A percentile compares a stretch with the other conserved stretches of the same genome.
phyloP scores from a whole-genome alignment of 805 yeast genomes.

The Teunomyces stri region DNA sequence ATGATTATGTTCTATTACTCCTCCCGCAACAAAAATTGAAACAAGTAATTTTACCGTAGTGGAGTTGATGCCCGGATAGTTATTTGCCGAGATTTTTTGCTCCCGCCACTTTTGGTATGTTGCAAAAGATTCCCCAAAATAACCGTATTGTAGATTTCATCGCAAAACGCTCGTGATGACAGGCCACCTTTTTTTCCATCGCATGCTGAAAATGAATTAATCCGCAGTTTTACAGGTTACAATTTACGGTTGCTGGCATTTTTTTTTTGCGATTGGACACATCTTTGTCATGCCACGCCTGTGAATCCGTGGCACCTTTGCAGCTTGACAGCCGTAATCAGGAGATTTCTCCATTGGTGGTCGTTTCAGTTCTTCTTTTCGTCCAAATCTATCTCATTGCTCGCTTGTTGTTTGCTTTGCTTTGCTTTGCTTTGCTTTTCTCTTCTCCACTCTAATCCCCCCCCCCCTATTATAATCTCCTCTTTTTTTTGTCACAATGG shows the following conservation, averaged over 20 bases:
- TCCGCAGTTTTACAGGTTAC: slow-evolving; percentile 2
- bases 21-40: neutral
- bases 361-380: neutral
- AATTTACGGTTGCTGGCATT: slow-evolving; percentile 1
- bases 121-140: neutral
- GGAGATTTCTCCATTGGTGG: neutral
- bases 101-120: neutral
- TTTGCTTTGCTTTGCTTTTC: too few relatives aligned
- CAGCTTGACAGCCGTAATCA: neutral
- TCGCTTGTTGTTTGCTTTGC: neutral
- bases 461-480: neutral
- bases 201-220: neutral
- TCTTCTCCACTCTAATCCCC: neutral
- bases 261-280: slow-evolving; percentile 1
- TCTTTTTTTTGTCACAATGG: neutral
- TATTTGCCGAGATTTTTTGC: neutral
- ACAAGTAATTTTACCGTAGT: neutral
- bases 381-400: neutral
- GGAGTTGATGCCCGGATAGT: neutral
- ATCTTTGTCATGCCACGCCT: slow-evolving; percentile 1
- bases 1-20: neutral
- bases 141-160: neutral
- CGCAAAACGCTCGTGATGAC: neutral
- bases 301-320: neutral
- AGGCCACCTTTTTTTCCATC: neutral